phyloP scores from a whole-genome alignment of 2,329 filamentous ascomycete species.

The Monilinia aucupariae region DNA sequence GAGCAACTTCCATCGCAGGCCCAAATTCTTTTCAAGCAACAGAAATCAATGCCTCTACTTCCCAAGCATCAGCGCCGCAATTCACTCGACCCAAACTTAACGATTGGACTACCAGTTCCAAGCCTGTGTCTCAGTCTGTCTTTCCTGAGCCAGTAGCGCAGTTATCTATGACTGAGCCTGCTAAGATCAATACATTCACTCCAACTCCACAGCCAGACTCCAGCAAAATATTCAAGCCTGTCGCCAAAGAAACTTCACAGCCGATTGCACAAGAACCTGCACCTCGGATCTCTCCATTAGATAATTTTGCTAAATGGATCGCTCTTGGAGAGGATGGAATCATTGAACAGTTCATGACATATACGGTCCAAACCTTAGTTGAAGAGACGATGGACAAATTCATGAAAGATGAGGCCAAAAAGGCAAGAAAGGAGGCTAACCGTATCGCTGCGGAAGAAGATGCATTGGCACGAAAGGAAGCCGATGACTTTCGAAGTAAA shows the following conservation, averaged over 20 bases:
- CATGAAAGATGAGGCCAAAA: constrained; percentile 19
- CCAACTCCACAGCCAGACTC: background rate
- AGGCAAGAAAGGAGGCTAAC: constrained; percentile 17
- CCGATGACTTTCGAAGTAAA: constrained; percentile 28
- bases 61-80: background rate
- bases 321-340: constrained; percentile 31
- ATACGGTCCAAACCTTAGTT: constrained; percentile 26
- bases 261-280: background rate
- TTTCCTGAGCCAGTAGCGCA: background rate
- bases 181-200: background rate
- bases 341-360: constrained; percentile 33
- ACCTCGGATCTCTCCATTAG: constrained; percentile 3
- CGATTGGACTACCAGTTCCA: constrained; percentile 3
- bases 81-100: background rate
- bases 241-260: background rate
- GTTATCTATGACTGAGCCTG: background rate
- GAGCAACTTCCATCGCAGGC: background rate
- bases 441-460: constrained; percentile 23
- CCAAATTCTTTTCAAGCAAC: background rate
- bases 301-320: constrained; percentile 29
- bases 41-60: background rate
- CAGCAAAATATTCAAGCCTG: background rate
- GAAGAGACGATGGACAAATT: constrained; percentile 21
- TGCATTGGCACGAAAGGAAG: constrained; percentile 24
- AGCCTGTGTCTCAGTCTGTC: background rate